A percentile compares a stretch with the other conserved stretches of the same genome.
phyloP scores from a whole-genome alignment of 805 yeast genomes.

The Barnettozyma siamensis region DNA sequence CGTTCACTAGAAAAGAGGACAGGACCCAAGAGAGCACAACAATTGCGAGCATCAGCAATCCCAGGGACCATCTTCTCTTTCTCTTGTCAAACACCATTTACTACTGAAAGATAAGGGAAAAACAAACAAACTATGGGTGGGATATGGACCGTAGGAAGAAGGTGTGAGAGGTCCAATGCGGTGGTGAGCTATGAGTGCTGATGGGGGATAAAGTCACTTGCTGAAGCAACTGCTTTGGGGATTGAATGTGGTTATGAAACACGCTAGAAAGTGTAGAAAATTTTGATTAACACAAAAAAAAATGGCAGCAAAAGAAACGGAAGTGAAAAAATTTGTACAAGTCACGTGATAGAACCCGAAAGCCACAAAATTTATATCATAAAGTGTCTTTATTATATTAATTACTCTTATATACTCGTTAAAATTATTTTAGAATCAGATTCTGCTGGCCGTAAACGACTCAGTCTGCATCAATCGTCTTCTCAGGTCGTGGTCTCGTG shows the following conservation, averaged over 20 bases:
- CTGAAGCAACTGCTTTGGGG: too few relatives aligned
- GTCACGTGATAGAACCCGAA: background rate
- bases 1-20: conserved; percentile 80
- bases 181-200: too few relatives aligned
- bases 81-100: conserved; percentile 9
- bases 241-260: too few relatives aligned
- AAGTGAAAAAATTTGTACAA: conserved; percentile 3
- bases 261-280: too few relatives aligned
- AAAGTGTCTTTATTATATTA: too few relatives aligned
- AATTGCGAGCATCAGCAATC: conserved; percentile 62
- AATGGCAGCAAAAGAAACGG: background rate
- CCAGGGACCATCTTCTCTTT: conserved; percentile 58
- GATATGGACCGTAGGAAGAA: background rate
- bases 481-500: conserved; percentile 18
- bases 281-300: too few relatives aligned
- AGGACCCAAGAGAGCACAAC: conserved; percentile 89
- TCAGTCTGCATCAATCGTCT: conserved; percentile 15
- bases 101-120: too few relatives aligned
- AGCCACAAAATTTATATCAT: too few relatives aligned
- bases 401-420: too few relatives aligned
- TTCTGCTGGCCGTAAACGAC: background rate
- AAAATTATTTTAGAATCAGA: background rate
- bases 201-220: too few relatives aligned
- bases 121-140: background rate
- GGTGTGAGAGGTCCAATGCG: too few relatives aligned